These are phyloP conservation scores for Auriscalpium microsporum DNA, from an alignment of 768 basidiomycete genomes.

Conservation along the genomic window DNA sequence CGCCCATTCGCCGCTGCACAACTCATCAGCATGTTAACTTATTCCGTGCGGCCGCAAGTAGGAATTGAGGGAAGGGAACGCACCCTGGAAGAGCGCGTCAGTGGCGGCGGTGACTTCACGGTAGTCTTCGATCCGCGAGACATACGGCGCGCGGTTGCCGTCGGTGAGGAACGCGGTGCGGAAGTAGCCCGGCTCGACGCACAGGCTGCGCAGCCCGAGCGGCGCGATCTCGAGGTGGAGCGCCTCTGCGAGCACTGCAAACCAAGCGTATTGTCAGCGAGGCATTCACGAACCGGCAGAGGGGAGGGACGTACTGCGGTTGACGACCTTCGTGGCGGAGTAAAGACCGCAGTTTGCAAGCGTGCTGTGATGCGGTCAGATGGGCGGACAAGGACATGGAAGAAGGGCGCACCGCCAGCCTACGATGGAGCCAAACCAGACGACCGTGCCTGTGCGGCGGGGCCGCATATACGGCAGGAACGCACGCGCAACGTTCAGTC, in stretches of 20 bases:
- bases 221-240: constrained; percentile 16
- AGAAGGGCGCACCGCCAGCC: constrained; percentile 13
- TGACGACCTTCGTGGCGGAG: constrained; percentile 31
- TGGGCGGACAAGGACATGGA: neutral
- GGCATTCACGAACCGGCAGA: constrained; percentile 6
- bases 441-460: constrained; percentile 32
- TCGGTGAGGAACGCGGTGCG: constrained; percentile 26
- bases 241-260: constrained; percentile 22
- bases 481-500: constrained; percentile 34
- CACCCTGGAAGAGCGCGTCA: neutral
- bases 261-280: neutral
- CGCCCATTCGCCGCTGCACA: constrained; percentile 17
- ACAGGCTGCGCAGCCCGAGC: constrained; percentile 29
- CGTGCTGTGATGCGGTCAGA: constrained; percentile 14
- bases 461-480: constrained; percentile 42
- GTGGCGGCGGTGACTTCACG: too few species aligned
- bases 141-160: constrained; percentile 1
- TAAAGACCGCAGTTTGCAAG: constrained; percentile 24
- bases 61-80: neutral
- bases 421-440: constrained; percentile 35
- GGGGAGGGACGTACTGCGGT: constrained; percentile 17
- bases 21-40: constrained; percentile 9
- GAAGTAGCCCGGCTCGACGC: constrained; percentile 34
- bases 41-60: neutral
- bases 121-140: neutral